Base-by-base conservation (phyloP, 2,329 filamentous ascomycete genomes). In the Rhynchosporium graminicola region DNA sequence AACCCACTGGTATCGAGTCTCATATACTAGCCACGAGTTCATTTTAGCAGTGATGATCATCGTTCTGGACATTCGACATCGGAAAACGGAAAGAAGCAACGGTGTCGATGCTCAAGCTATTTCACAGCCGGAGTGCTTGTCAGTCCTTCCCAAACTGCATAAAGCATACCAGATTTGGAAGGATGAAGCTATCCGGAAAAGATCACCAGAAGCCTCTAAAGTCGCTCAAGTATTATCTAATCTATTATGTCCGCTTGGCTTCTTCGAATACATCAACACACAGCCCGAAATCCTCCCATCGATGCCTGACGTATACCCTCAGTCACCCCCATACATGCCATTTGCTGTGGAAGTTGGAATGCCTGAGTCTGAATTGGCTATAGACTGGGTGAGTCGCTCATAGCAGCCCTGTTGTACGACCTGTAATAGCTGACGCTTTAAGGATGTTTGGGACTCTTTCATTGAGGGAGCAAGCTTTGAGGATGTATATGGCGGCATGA, bases 381-480 rank as follows among this genome's bases (percentile, higher is more conserved):
- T 74, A 57, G 71, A 74, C 42, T 74, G 71, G 71, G 70, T 73
- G 50, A 50, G 65, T 64, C 36, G 1, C 40, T 28, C 40, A 15
- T 50, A 9, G 3, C 13, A 31, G 28, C 20, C 42, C 2, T 43
- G 10, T 36, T 5, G 5, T 5, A 36, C 9, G 5, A 36, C 8
- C 20, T 48, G 13, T n/a, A 6, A 29, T 43, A 33, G 45, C 57
- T 65, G 36, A 67, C 54, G 36, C 33, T 26, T 3, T 36, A 29
- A 73, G 72, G 62, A 59, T 51, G 65, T 62, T 36, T 73, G 70
- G 72, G 69, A 74, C 64, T 64, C 66, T 1, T 71, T 73, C 26
- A 66, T 73, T 12, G 71, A 72, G 60, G 68, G 70, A 5, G 56
- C 61, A 20, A 69, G 60, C 43, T 68, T 69, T 45, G 66, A 71